Base-by-base conservation (phyloP, 805 yeast genomes). In the Kazachstania viticola region DNA sequence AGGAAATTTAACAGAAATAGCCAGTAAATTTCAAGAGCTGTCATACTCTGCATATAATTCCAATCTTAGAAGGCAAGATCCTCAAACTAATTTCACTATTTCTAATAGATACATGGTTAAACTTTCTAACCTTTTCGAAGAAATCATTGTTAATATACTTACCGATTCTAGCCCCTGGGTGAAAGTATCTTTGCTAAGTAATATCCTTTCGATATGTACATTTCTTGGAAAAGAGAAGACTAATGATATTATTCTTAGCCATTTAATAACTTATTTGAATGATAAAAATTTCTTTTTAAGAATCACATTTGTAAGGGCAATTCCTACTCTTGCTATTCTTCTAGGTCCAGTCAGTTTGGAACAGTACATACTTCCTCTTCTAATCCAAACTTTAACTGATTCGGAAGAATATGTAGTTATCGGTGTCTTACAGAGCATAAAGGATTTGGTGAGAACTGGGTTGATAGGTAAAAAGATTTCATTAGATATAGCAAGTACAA, bases 211-310 rank as follows among this genome's bases (percentile, higher is more conserved):
- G 0, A 54, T 91, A 3, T 83, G 95, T 44, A 64, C 75, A 8
- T 80, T 79, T 36, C 76, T 91, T 49, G 95, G 95, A 0, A 74
- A 78, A 34, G 94, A 83, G 33, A 81, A 75, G 42, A 79, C 95
- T 0, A 87, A 82, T 48, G 97, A 91, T 50, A 64, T 91, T 25
- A 75, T 91, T 15, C 58, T 91, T 29, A 85, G 95, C 28, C 97
- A 91, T 60, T 61, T 87, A 34, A 87, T 91, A 27, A 87, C 97
- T 0, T 91, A 85, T 48, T 58, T 91, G 40, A 91, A 91, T 53
- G 95, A 87, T 48, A 67, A 73, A 34, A 74, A 75, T 46, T 60
- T 78, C 0, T 67, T 73, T 14, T 60, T 91, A 15, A 64, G 93
- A 37, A 59, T 80, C 18, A 73, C 76, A 4, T 76, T 91, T 44